Percentiles rank a stretch among this genome's conserved stretches.
These are phyloP conservation scores for Malassezia japonica DNA, from an alignment of 1,284 basidiomycete species.

Conservation along the genomic window DNA sequence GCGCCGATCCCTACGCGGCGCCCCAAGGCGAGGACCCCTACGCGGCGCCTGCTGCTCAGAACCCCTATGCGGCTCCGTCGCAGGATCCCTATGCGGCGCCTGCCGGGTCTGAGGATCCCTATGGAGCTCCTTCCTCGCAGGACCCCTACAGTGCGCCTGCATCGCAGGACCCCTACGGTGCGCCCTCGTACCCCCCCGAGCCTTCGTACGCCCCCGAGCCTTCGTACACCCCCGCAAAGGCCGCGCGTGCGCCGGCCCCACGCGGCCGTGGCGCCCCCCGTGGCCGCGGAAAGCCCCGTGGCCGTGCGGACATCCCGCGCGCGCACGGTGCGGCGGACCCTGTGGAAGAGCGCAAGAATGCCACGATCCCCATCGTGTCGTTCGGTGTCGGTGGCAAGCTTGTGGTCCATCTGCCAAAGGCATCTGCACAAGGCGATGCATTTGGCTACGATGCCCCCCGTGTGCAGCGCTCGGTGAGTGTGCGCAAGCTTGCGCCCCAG, in stretches of 20 bases:
- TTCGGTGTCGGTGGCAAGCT: conserved; percentile 45
- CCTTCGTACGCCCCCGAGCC: not conserved
- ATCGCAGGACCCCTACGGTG: not conserved
- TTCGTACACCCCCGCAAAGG: not conserved
- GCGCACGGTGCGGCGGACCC: conserved; percentile 22
- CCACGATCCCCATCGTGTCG: conserved; percentile 31
- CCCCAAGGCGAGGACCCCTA: no score
- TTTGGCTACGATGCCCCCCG: conserved; percentile 11
- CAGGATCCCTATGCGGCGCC: no score
- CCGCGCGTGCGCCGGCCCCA: not conserved
- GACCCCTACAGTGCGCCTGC: not conserved
- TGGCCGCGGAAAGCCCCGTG: conserved; percentile 4
- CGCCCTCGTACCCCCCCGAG: no score
- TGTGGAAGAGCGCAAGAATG: conserved; percentile 27
- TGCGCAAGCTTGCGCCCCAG: conserved; percentile 24
- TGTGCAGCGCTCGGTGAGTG: conserved; percentile 19
- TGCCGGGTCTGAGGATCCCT: not conserved
- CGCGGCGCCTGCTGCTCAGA: not conserved
- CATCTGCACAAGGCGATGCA: conserved; percentile 1
- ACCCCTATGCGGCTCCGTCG: not conserved
- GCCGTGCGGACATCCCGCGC: not conserved
- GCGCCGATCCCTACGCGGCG: not conserved
- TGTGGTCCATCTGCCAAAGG: conserved; percentile 32
- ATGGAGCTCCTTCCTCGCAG: no score
- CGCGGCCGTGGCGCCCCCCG: conserved; percentile 7